Percentiles rank a stretch among this genome's conserved stretches.
Conservation (phyloP, 805 yeast genomes). For the Saccharomyces mikatae region DNA sequence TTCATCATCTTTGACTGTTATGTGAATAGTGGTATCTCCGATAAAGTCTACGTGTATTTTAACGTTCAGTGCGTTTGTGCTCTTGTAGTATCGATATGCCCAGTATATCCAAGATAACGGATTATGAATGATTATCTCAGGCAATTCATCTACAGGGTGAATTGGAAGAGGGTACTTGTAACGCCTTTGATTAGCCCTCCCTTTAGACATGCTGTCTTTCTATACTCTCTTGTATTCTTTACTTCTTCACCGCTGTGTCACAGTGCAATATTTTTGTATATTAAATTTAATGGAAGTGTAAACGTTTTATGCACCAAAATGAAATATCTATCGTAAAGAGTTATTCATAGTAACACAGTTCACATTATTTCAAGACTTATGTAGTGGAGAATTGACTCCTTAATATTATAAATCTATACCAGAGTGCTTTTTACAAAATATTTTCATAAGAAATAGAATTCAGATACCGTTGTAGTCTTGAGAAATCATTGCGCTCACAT, state of each 20-base stretch:
- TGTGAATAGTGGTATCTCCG: conserved; percentile 27
- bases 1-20: conserved; percentile 32
- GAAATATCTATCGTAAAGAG: neutral
- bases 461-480: conserved; percentile 99
- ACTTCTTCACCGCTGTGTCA: neutral
- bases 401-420: neutral
- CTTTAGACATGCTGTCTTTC: conserved; percentile 28
- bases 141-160: conserved; percentile 37
- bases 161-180: conserved; percentile 56
- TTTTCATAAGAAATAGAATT: conserved; percentile 18
- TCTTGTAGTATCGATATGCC: conserved; percentile 29
- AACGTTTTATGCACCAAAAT: neutral
- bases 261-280: neutral
- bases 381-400: neutral
- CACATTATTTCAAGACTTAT: neutral
- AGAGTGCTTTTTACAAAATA: neutral
- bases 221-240: neutral
- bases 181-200: conserved; percentile 21
- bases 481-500: conserved; percentile 68
- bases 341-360: neutral
- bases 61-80: conserved; percentile 12
- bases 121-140: conserved; percentile 52
- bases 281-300: neutral
- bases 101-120: conserved; percentile 57
- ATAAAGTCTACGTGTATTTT: conserved; percentile 28